A percentile compares a stretch with the other conserved stretches of the same genome.
Evolutionary conservation across 805 yeast species (phyloP).

Genomic region (Kodamaea fukazawae): DNA sequence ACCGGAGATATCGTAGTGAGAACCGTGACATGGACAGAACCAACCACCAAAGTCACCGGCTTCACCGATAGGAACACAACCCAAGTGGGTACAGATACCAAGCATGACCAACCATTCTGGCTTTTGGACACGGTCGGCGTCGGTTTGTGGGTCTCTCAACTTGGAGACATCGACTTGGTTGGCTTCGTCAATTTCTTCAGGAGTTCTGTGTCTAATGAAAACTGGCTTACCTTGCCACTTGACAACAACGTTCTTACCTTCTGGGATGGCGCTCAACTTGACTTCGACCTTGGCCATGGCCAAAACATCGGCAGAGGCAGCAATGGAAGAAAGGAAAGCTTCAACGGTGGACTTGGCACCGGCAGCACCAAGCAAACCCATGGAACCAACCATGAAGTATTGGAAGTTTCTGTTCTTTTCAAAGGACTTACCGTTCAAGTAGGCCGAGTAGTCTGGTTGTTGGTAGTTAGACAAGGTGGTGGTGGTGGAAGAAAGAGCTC

Average conservation of each 20-base stretch:
- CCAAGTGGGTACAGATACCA: constrained; percentile 99
- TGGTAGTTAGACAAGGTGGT: constrained; percentile 72
- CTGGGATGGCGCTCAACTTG: constrained; percentile 87
- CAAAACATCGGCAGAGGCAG: constrained; percentile 98
- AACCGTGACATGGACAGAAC: constrained; percentile 99
- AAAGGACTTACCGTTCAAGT: constrained; percentile 71
- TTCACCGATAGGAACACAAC: constrained; percentile 99
- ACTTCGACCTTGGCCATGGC: constrained; percentile 99
- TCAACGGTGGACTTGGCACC: constrained; percentile 96
- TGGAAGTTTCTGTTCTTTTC: constrained; percentile 75
- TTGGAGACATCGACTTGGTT: constrained; percentile 69
- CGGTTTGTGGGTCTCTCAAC: constrained; percentile 93
- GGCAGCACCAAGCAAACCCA: constrained; percentile 86
- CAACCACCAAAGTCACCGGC: constrained; percentile 99
- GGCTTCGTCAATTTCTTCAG: constrained; percentile 91
- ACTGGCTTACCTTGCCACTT: constrained; percentile 99
- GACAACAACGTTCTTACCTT: constrained; percentile 95
- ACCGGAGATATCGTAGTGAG: constrained; percentile 99
- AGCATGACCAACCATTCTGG: constrained; percentile 99
- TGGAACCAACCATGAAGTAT: constrained; percentile 96
- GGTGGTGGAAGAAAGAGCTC: constrained; percentile 51
- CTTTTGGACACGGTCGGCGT: constrained; percentile 88
- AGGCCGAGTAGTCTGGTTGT: constrained; percentile 85
- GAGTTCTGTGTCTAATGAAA: constrained; percentile 97
- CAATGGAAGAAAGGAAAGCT: constrained; percentile 86